Base-by-base conservation (phyloP, 371 early-diverging fungal genomes). In the Rhizopus delemar region DNA sequence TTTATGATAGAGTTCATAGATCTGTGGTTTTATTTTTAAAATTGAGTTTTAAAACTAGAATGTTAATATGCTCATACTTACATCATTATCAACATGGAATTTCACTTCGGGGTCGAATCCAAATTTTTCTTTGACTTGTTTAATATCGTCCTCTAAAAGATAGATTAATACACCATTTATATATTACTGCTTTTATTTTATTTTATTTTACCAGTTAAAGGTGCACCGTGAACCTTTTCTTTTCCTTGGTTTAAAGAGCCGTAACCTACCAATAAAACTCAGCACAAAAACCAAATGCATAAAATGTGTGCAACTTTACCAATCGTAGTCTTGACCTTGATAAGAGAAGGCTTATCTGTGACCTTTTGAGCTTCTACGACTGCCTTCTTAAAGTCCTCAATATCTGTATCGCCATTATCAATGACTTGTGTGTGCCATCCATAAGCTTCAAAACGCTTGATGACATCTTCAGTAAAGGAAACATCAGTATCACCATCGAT, bases 391-490 rank as follows among this genome's bases (percentile, higher is more conserved):
- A 99, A 86, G 34, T 77, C 81, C 5, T 75, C 85, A 32, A 89
- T 65, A 66, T 95, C 94, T 65, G 68, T 67, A 76, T 98, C 90
- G 66, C 97, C 97, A 68, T 97, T 90, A 12, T 73, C 81, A 41
- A 98, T 84, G 54, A 74, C 63, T 59, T 75, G 80, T 12, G 90
- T 89, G 69, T 96, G 93, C 95, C 97, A 99, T 31, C 95, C 98
- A 69, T 97, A 94, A 31, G 97, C 76, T 74, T 92, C 90, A 74
- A 90, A 98, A 63, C 99, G 92, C 78, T 87, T 81, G 41, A 74
- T 63, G 43, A 95, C 96, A 77, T 99, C 91, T 72, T 99, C 99
- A 46, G 98, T 94, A 78, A 97, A 96, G 8, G 93, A 90, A 33
- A 98, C 77, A 29, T 82, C 84, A 43, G 94, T 95, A 53, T 90